Conservation (phyloP, 208 protist species). For the Trypanosoma theileri region DNA sequence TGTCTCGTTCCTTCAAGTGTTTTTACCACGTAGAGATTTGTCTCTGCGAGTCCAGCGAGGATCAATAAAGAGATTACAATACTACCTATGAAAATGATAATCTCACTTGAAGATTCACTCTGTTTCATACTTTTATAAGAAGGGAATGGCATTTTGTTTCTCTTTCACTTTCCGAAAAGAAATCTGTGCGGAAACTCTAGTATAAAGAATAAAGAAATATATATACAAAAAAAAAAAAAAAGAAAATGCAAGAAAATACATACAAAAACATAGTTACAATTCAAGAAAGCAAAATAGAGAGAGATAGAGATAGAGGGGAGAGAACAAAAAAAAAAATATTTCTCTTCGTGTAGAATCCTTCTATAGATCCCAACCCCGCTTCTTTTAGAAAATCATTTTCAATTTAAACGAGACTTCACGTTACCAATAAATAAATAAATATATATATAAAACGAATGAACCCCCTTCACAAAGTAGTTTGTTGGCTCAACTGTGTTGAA, state of each 20-base stretch:
- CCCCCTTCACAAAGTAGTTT: background rate
- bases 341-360: background rate
- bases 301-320: background rate
- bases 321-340: too few species aligned
- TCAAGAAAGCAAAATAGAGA: background rate
- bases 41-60: background rate
- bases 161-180: background rate
- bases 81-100: background rate
- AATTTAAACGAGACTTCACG: background rate
- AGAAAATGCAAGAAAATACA: background rate
- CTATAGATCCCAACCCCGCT: background rate
- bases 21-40: slow-evolving; percentile 6
- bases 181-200: background rate
- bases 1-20: slow-evolving; percentile 10
- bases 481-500: slow-evolving; percentile 43
- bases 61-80: background rate
- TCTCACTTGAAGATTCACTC: background rate
- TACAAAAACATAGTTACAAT: background rate
- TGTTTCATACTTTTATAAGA: background rate
- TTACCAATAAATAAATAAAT: background rate
- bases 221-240: slow-evolving; percentile 8
- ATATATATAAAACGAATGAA: background rate
- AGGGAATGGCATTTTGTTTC: slow-evolving; percentile 1
- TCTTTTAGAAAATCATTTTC: background rate
- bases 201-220: background rate